Conservation (phyloP, 441 rosid species). For the Croton laevigatus region DNA sequence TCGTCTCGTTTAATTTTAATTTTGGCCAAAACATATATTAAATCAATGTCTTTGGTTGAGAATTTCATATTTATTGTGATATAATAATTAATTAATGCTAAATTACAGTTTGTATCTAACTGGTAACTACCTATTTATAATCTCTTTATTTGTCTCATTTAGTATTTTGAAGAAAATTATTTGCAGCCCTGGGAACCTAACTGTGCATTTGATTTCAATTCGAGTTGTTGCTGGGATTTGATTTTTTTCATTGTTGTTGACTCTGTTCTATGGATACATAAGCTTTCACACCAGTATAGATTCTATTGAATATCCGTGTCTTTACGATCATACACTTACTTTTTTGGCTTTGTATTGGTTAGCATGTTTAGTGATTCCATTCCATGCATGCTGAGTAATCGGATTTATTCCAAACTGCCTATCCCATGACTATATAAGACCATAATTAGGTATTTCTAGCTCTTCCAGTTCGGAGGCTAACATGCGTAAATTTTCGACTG, state of each 20-base stretch:
- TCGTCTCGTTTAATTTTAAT: too few relatives aligned
- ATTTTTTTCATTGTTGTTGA: not conserved
- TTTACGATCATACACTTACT: not conserved
- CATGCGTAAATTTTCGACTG: slow-evolving; percentile 8
- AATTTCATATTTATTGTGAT: too few relatives aligned
- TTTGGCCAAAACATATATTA: too few relatives aligned
- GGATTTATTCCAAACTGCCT: not conserved
- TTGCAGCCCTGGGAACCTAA: not conserved
- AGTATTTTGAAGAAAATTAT: too few relatives aligned
- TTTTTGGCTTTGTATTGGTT: not conserved
- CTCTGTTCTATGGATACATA: not conserved
- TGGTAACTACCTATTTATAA: too few relatives aligned
- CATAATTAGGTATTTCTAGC: not conserved
- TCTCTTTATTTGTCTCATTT: too few relatives aligned
- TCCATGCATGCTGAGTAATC: not conserved
- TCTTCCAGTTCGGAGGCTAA: not conserved
- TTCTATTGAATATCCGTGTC: not conserved
- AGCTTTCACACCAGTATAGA: not conserved
- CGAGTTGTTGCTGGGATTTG: not conserved
- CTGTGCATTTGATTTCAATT: not conserved
- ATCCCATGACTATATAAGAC: not conserved
- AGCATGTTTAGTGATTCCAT: not conserved
- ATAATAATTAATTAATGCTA: too few relatives aligned
- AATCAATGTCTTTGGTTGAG: too few relatives aligned
- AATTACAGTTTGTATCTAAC: too few relatives aligned